Conservation (phyloP, 2,329 filamentous ascomycete species). For the Salinomyces thailandicus region DNA sequence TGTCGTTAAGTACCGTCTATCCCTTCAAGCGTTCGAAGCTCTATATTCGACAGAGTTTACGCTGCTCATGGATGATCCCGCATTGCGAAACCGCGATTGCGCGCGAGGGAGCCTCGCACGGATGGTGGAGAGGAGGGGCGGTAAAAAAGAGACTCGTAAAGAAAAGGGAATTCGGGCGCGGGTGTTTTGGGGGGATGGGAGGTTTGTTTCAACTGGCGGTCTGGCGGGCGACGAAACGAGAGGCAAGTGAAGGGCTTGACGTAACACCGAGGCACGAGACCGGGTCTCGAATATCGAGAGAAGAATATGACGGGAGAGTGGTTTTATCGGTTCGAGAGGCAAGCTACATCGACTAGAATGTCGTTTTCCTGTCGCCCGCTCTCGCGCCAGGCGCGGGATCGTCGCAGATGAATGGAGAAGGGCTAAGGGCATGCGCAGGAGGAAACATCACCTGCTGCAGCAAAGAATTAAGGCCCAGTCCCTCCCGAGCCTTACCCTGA, state of each 20-base stretch:
- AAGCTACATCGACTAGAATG: no score
- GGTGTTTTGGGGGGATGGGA: constrained; percentile 12
- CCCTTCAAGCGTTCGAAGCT: not conserved
- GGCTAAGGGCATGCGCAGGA: constrained; percentile 4
- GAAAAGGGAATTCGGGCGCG: no score
- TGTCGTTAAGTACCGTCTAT: constrained; percentile 1
- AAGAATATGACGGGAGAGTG: no score
- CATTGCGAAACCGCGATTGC: constrained; percentile 15
- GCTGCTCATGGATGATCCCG: constrained; percentile 13
- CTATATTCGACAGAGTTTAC: constrained; percentile 1
- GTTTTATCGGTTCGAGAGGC: no score
- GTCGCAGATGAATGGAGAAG: constrained; percentile 5
- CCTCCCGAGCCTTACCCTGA: constrained; percentile 15
- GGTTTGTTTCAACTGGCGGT: constrained; percentile 21
- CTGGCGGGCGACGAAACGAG: no score
- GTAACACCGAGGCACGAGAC: constrained; percentile 18
- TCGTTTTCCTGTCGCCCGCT: no score
- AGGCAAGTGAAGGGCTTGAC: constrained; percentile 16
- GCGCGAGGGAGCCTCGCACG: constrained; percentile 7
- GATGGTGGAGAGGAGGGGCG: not conserved
- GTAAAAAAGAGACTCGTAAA: no score
- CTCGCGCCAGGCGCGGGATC: constrained; percentile 19
- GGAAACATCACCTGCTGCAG: constrained; percentile 1
- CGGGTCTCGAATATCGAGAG: no score
- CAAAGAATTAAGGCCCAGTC: constrained; percentile 16